Evolutionary conservation across 495 filamentous ascomycete species (phyloP), one percentile per base, ranked within the genome.

Genomic region (Penicillium samsonianum): DNA sequence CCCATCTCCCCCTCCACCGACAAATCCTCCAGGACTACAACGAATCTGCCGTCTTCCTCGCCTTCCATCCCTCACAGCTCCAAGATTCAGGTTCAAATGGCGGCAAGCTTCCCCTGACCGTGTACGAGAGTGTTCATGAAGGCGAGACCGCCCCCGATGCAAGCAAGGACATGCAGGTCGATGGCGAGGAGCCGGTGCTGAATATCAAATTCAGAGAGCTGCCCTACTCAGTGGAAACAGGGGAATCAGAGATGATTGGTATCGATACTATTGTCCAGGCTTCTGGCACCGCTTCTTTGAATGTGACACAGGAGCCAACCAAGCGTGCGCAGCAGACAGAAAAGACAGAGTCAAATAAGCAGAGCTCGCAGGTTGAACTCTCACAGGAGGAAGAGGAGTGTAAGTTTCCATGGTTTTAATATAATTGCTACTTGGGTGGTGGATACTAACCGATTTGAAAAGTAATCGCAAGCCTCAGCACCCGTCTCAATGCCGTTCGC

Each of bases 211-310:
- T 97, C 75, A 82, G 88, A 23, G 90, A 93, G 67, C 70, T 97
- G 30, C 86, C 87, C 17, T 97, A 93, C 69, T 84, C 86, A 0
- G 85, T 97, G 17, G 94, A 99, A 70, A 97, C 91, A 0, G 90
- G 89, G 16, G 91, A 98, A 71, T 89, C 94, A 8, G 95, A 99
- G 76, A 97, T 98, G 92, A 97, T 99, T 63, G 85, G 86, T 38
- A 87, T 98, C 62, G 90, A 98, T 63, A 93, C 90, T 57, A 88
- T 98, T 28, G 92, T 92, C 1, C 83, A 87, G 46, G 88, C 87
- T 23, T 90, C 87, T 25, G 88, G 86, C 1, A 92, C 90, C 63
- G 94, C 93, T 16, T 82, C 86, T 14, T 40, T 54, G 44, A 55
- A 28, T 49, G 64, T 20, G n/a, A 22, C 35, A 23, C 58, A 61